Evolutionary conservation across 345 rosid species (phyloP).

Genomic region (Gossypium australe): DNA sequence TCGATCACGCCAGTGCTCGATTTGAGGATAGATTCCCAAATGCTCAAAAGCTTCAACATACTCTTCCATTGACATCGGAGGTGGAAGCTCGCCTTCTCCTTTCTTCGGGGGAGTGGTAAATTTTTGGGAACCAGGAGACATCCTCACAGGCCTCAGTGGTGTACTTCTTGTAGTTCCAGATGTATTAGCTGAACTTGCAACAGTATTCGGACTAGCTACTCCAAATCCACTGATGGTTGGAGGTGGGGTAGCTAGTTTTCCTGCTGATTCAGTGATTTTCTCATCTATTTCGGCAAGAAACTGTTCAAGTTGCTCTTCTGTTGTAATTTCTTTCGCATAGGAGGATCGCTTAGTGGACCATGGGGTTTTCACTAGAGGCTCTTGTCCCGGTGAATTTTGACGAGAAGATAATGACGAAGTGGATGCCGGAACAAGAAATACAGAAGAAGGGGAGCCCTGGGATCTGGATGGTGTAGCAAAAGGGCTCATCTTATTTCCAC

Average conservation of each 20-base stretch:
- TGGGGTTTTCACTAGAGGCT: constrained; percentile 57
- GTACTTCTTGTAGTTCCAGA: constrained; percentile 85
- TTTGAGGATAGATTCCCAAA: constrained; percentile 84
- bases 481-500: constrained; percentile 44
- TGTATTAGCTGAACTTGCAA: constrained; percentile 63
- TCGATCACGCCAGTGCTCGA: constrained; percentile 83
- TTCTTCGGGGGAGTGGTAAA: constrained; percentile 92
- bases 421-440: constrained; percentile 58
- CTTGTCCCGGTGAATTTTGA: constrained; percentile 61
- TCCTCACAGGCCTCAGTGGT: constrained; percentile 84
- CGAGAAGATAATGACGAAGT: constrained; percentile 48
- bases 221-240: constrained; percentile 62
- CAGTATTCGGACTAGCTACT: constrained; percentile 57
- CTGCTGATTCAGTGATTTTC: constrained; percentile 69
- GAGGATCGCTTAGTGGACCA: constrained; percentile 64
- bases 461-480: constrained; percentile 26
- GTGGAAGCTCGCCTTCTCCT: constrained; percentile 91
- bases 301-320: constrained; percentile 85
- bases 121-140: constrained; percentile 97
- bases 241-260: constrained; percentile 72
- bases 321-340: constrained; percentile 57
- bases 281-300: constrained; percentile 78
- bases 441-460: constrained; percentile 38
- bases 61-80: constrained; percentile 86
- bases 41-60: constrained; percentile 71